phyloP scores from a whole-genome alignment of 352 stramenopile species.

The Phytophthora constricta region DNA sequence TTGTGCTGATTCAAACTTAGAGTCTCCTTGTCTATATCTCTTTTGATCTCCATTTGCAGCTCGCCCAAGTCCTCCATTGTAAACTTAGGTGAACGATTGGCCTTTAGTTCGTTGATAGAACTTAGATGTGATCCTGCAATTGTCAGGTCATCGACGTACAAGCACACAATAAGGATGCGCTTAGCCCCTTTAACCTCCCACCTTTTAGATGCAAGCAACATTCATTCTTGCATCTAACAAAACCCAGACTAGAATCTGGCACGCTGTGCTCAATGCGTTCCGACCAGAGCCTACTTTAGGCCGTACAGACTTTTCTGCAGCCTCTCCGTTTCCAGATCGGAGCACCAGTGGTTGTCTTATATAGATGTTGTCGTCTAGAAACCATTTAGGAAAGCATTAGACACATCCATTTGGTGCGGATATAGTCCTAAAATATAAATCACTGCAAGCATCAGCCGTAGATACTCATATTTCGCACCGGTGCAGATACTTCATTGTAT shows the following conservation, averaged over 20 bases:
- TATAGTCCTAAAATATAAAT: background rate
- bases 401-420: conserved; percentile 3
- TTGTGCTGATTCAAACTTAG: background rate
- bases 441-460: background rate
- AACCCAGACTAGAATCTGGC: background rate
- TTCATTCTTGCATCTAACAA: conserved; percentile 5
- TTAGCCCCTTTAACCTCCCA: conserved; percentile 3
- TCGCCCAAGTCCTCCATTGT: background rate
- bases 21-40: background rate
- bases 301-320: background rate
- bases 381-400: background rate
- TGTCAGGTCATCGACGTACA: conserved; percentile 10
- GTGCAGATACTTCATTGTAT: conserved; percentile 8
- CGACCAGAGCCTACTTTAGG: background rate
- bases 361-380: background rate
- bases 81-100: background rate
- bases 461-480: background rate
- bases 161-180: background rate
- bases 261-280: conserved; percentile 1
- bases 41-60: background rate
- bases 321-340: background rate
- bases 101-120: background rate
- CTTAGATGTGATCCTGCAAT: background rate
- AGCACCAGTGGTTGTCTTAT: background rate
- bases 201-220: conserved; percentile 10